phyloP scores from a whole-genome alignment of 2,329 filamentous ascomycete genomes.

The Sporothrix protearum region DNA sequence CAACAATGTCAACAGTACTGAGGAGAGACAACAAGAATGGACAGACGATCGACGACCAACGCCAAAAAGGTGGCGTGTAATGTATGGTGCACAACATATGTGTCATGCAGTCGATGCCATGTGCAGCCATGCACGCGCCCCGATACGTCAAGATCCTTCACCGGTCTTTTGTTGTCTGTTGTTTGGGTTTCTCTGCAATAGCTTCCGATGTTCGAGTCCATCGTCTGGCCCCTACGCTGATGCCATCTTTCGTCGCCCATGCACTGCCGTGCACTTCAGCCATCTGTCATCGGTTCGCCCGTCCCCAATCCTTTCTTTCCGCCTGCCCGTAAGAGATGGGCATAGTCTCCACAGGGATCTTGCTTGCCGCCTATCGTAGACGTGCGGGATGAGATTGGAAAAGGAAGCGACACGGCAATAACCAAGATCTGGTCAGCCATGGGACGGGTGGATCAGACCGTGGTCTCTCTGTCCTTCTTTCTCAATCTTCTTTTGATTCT shows the following conservation, averaged over 20 bases:
- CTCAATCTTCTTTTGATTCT: too few relatives aligned
- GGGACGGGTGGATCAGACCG: too few relatives aligned
- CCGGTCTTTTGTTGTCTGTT: neutral
- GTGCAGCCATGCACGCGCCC: neutral
- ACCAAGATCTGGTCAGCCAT: too few relatives aligned
- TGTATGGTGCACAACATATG: neutral
- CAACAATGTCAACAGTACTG: neutral
- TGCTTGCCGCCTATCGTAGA: neutral
- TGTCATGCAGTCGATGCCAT: neutral
- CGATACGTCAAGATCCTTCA: neutral
- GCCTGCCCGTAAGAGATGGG: neutral
- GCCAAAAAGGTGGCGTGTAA: neutral
- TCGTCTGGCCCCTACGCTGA: neutral
- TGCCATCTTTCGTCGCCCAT: neutral
- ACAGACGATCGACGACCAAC: neutral
- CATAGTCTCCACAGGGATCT: neutral
- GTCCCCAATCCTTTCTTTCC: neutral
- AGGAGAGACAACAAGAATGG: neutral
- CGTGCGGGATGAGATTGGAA: neutral
- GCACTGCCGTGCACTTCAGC: too few relatives aligned
- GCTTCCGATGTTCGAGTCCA: neutral
- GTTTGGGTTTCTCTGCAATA: neutral
- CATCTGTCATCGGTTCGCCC: neutral
- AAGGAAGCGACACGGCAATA: neutral
- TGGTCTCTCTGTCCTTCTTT: too few relatives aligned